Evolutionary conservation across 441 rosid genomes (phyloP).

Genomic region (Erodium texanum): DNA sequence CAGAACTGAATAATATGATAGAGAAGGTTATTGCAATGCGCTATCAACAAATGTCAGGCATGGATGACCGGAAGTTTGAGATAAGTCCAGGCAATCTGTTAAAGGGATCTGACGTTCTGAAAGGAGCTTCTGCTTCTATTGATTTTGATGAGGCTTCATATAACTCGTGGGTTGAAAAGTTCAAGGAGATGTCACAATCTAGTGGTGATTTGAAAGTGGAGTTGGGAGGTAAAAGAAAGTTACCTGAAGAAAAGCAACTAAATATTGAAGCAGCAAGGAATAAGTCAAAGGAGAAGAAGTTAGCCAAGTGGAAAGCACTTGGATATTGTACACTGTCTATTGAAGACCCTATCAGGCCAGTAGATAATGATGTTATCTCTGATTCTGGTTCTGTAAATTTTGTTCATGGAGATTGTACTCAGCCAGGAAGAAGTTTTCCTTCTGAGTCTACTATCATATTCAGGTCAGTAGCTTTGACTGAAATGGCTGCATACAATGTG

Average conservation of each 20-base stretch:
- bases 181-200: constrained; percentile 46
- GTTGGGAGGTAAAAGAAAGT: constrained; percentile 37
- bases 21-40: constrained; percentile 62
- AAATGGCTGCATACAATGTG: not conserved
- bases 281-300: constrained; percentile 67
- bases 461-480: constrained; percentile 37
- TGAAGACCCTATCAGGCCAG: constrained; percentile 41
- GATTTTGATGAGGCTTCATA: constrained; percentile 62
- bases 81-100: constrained; percentile 32
- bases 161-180: constrained; percentile 75
- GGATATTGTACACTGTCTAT: constrained; percentile 69
- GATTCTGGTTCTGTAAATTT: constrained; percentile 58
- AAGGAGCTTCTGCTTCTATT: constrained; percentile 26
- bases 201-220: constrained; percentile 28
- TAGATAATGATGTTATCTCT: constrained; percentile 34
- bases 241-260: constrained; percentile 37
- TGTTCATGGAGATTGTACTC: constrained; percentile 81
- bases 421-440: constrained; percentile 48
- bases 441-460: constrained; percentile 68
- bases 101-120: constrained; percentile 17
- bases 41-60: constrained; percentile 25
- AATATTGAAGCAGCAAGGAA: constrained; percentile 57
- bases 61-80: constrained; percentile 43
- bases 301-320: constrained; percentile 59
- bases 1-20: constrained; percentile 49